Evolutionary conservation across 352 stramenopile genomes (phyloP).

Genomic region (Phytophthora tentaculata): DNA sequence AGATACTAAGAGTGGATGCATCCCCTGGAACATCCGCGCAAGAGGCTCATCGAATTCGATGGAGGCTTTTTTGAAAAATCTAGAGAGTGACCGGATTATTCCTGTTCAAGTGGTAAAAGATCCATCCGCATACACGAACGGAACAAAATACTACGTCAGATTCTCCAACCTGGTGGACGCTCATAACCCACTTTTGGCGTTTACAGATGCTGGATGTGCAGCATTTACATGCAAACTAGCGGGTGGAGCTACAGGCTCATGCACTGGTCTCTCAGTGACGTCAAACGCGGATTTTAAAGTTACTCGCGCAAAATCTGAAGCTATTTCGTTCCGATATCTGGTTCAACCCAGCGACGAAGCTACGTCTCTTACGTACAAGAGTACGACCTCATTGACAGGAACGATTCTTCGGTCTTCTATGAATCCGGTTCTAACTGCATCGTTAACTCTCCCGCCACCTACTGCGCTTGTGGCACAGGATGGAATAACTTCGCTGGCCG

Average conservation of each 20-base stretch:
- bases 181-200: constrained; percentile 32
- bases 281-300: constrained; percentile 60
- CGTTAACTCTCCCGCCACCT: constrained; percentile 39
- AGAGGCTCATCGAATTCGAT: constrained; percentile 43
- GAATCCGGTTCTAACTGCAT: constrained; percentile 36
- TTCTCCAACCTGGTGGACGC: constrained; percentile 56
- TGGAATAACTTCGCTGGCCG: constrained; percentile 18
- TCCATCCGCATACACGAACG: constrained; percentile 37
- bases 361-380: constrained; percentile 34
- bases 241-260: constrained; percentile 33
- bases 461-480: constrained; percentile 15
- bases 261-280: constrained; percentile 39
- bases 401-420: constrained; percentile 52
- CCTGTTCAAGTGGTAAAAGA: constrained; percentile 55
- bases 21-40: constrained; percentile 53
- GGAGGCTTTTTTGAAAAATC: constrained; percentile 40
- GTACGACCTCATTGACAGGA: constrained; percentile 39
- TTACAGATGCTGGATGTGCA: constrained; percentile 38
- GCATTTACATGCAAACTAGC: constrained; percentile 60
- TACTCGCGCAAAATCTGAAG: constrained; percentile 41
- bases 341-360: constrained; percentile 51
- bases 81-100: constrained; percentile 48
- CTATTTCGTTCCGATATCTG: constrained; percentile 62
- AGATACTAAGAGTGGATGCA: constrained; percentile 45
- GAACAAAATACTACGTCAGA: constrained; percentile 53